Percentiles rank a stretch among this genome's conserved stretches.
phyloP scores from a whole-genome alignment of 257 asterid genomes.

The Coffea canephora region DNA sequence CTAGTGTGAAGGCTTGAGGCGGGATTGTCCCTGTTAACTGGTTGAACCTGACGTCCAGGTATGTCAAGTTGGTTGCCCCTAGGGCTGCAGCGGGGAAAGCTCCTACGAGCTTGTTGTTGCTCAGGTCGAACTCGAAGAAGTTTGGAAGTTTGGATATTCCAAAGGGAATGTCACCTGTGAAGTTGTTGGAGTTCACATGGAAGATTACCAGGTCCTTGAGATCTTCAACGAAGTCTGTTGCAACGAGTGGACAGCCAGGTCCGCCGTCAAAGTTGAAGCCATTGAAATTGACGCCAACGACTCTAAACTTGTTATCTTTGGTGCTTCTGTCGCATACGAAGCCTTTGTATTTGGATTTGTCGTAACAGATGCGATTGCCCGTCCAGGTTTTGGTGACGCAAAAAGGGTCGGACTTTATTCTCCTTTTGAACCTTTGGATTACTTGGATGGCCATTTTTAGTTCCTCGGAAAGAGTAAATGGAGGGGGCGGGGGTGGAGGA shows the following conservation, averaged over 20 bases:
- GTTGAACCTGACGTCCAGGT: constrained; percentile 64
- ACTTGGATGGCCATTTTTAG: constrained; percentile 17
- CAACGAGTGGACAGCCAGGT: neutral
- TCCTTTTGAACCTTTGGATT: constrained; percentile 26
- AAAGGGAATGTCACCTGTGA: constrained; percentile 36
- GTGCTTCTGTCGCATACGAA: constrained; percentile 41
- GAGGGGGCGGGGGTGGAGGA: neutral
- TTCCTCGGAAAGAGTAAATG: neutral
- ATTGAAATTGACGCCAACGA: constrained; percentile 53
- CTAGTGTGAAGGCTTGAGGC: constrained; percentile 40
- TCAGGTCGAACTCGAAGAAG: constrained; percentile 60
- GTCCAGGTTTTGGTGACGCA: constrained; percentile 34
- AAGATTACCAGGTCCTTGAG: constrained; percentile 37
- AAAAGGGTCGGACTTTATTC: constrained; percentile 26
- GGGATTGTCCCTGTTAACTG: constrained; percentile 37
- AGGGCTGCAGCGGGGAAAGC: constrained; percentile 46
- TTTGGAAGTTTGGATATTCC: constrained; percentile 15
- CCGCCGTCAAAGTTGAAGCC: constrained; percentile 13
- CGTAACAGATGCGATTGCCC: constrained; percentile 42
- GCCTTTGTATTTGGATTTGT: constrained; percentile 41
- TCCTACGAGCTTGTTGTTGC: constrained; percentile 57
- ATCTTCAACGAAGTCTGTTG: constrained; percentile 24
- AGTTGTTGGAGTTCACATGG: constrained; percentile 60
- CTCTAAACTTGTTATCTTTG: constrained; percentile 16
- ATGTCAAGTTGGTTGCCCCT: constrained; percentile 46